Conservation (phyloP, 1,139 yeast genomes). For the Debaryomyces psychrophilus region DNA sequence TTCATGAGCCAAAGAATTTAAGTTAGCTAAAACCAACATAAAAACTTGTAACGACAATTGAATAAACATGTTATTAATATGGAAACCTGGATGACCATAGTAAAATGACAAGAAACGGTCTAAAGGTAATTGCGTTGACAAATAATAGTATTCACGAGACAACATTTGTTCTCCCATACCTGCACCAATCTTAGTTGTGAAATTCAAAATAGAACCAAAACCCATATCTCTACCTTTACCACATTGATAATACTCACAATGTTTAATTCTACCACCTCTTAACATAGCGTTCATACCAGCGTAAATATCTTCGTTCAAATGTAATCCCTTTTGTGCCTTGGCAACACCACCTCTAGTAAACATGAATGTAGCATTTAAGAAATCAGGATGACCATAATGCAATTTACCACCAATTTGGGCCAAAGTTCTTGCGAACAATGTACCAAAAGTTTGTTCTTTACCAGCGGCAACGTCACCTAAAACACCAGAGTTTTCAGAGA, state of each 20-base stretch:
- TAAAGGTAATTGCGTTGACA: conserved; percentile 95
- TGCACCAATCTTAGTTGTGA: conserved; percentile 99
- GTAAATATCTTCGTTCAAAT: conserved; percentile 97
- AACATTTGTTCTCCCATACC: conserved; percentile 99
- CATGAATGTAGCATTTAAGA: conserved; percentile 91
- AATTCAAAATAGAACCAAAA: conserved; percentile 96
- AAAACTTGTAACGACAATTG: conserved; percentile 91
- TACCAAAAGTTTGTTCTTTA: conserved; percentile 99
- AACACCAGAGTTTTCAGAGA: conserved; percentile 98
- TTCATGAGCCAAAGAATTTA: conserved; percentile 90
- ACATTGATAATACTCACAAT: conserved; percentile 98
- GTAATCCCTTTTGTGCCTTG: conserved; percentile 97
- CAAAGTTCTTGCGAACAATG: conserved; percentile 94
- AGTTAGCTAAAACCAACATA: conserved; percentile 87
- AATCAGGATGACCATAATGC: conserved; percentile 99
- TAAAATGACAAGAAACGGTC: conserved; percentile 97
- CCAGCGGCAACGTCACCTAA: conserved; percentile 99
- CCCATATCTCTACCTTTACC: conserved; percentile 99
- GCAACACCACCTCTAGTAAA: conserved; percentile 99
- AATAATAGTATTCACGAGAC: conserved; percentile 95
- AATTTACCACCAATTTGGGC: conserved; percentile 99
- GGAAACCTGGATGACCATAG: conserved; percentile 99
- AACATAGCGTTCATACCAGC: conserved; percentile 98
- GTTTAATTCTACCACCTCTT: conserved; percentile 99
- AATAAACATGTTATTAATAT: conserved; percentile 93